These are phyloP conservation scores for Alternaria sp. DNA, from an alignment of 2,329 filamentous ascomycete species.

Conservation along the genomic window DNA sequence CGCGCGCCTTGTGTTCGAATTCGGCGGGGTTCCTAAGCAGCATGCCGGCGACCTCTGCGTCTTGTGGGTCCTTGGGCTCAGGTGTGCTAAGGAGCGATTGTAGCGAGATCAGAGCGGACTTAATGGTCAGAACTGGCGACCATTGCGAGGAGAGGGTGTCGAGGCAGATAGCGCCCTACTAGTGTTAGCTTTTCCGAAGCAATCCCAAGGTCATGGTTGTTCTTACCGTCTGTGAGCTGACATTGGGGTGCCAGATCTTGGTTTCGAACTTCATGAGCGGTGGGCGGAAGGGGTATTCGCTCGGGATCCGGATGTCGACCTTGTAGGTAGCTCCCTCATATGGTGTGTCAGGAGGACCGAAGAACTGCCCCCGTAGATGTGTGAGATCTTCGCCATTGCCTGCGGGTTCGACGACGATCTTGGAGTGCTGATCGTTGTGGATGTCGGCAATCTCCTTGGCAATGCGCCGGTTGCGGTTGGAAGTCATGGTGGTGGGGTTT, in stretches of 20 bases:
- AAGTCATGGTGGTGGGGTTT: constrained; percentile 54
- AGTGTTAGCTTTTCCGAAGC: constrained; percentile 39
- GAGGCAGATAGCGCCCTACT: constrained; percentile 91
- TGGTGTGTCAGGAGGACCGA: constrained; percentile 87
- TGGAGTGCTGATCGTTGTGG: constrained; percentile 74
- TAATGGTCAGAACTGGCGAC: constrained; percentile 96
- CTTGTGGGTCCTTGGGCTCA: constrained; percentile 95
- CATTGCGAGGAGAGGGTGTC: constrained; percentile 89
- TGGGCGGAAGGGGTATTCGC: constrained; percentile 90
- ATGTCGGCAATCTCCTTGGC: constrained; percentile 81
- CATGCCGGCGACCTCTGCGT: constrained; percentile 93
- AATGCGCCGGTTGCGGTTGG: constrained; percentile 66
- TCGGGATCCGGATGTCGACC: constrained; percentile 86
- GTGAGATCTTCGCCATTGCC: constrained; percentile 73
- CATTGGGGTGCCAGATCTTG: constrained; percentile 95
- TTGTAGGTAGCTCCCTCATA: constrained; percentile 85
- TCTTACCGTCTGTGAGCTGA: constrained; percentile 90
- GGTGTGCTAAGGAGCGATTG: constrained; percentile 92
- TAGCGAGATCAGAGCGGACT: constrained; percentile 89
- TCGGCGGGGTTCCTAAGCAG: constrained; percentile 77
- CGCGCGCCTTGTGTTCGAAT: constrained; percentile 81
- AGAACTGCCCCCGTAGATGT: constrained; percentile 82
- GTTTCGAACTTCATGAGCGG: constrained; percentile 91
- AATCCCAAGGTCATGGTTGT: too few species aligned
- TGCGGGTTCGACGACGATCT: constrained; percentile 72